phyloP scores from a whole-genome alignment of 768 basidiomycete species.

The Coprinopsis strossmayeri region DNA sequence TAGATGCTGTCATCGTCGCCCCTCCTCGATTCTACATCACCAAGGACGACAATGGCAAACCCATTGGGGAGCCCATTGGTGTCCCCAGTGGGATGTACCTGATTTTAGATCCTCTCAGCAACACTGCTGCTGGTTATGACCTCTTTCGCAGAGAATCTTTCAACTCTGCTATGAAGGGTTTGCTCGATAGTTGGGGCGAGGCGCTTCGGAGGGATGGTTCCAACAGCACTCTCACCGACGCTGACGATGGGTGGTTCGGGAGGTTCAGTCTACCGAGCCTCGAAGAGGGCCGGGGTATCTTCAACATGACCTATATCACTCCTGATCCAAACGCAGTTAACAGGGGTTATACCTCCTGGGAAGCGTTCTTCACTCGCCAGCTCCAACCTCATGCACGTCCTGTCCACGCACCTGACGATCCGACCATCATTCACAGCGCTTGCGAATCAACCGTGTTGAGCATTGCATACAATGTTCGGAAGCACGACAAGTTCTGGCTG shows the following conservation, averaged over 20 bases:
- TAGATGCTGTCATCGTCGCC: conserved; percentile 36
- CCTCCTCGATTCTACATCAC: conserved; percentile 27
- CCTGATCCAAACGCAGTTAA: conserved; percentile 28
- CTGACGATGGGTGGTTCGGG: conserved; percentile 43
- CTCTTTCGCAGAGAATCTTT: conserved; percentile 35
- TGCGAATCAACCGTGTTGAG: conserved; percentile 52
- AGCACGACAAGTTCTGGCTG: conserved; percentile 48
- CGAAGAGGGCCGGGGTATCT: conserved; percentile 15
- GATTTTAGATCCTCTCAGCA: conserved; percentile 35
- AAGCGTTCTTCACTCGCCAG: conserved; percentile 47
- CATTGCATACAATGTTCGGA: conserved; percentile 31
- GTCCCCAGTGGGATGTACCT: conserved; percentile 44
- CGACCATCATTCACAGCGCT: conserved; percentile 35
- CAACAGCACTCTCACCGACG: conserved; percentile 19
- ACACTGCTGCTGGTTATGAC: conserved; percentile 22
- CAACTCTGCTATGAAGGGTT: conserved; percentile 38
- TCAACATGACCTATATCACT: conserved; percentile 19
- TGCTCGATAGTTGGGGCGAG: conserved; percentile 43
- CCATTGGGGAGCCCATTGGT: conserved; percentile 30
- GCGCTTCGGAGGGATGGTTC: conserved; percentile 33
- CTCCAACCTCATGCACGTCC: conserved; percentile 34
- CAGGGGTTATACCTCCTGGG: conserved; percentile 44
- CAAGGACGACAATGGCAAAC: not conserved
- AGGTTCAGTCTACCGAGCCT: conserved; percentile 9
- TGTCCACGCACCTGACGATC: conserved; percentile 25